Conservation (phyloP, 2,329 filamentous ascomycete genomes). For the Parastagonospora nodorum region DNA sequence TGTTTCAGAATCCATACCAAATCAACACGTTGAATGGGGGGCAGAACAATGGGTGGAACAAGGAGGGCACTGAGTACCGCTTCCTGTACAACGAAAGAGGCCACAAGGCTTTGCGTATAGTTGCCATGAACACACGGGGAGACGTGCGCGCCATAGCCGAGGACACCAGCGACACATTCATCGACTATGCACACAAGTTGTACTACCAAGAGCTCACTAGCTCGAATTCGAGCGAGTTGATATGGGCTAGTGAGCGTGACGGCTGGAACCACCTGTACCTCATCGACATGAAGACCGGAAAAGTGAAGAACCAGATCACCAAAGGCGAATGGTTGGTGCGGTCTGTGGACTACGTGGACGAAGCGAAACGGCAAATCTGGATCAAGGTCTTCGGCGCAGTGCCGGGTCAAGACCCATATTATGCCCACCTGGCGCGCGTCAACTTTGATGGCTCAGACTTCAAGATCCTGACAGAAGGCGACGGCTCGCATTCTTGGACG, state of each 20-base stretch:
- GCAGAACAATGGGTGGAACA: conserved; percentile 19
- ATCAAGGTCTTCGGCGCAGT: conserved; percentile 28
- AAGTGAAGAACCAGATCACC: conserved; percentile 43
- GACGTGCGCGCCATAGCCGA: conserved; percentile 24
- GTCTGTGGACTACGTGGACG: conserved; percentile 29
- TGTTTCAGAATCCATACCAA: conserved; percentile 25
- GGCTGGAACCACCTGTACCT: conserved; percentile 39
- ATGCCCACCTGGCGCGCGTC: conserved; percentile 31
- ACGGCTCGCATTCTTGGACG: conserved; percentile 26
- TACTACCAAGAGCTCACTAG: conserved; percentile 14
- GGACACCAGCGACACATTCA: conserved; percentile 29
- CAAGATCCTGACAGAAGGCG: conserved; percentile 29
- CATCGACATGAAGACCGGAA: conserved; percentile 39
- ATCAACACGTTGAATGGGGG: conserved; percentile 9
- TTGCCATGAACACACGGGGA: conserved; percentile 28
- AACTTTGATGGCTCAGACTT: conserved; percentile 34
- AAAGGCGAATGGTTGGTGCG: conserved; percentile 45
- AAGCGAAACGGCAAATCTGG: conserved; percentile 25
- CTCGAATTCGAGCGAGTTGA: conserved; percentile 20
- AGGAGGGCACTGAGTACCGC: conserved; percentile 26
- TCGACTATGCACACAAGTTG: conserved; percentile 27
- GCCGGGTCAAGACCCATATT: conserved; percentile 28
- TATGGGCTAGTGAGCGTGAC: conserved; percentile 33
- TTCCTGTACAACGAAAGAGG: conserved; percentile 31
- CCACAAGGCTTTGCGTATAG: conserved; percentile 24